These are phyloP conservation scores for Fusarium illudens DNA, from an alignment of 2,329 filamentous ascomycete genomes.

Conservation along the genomic window DNA sequence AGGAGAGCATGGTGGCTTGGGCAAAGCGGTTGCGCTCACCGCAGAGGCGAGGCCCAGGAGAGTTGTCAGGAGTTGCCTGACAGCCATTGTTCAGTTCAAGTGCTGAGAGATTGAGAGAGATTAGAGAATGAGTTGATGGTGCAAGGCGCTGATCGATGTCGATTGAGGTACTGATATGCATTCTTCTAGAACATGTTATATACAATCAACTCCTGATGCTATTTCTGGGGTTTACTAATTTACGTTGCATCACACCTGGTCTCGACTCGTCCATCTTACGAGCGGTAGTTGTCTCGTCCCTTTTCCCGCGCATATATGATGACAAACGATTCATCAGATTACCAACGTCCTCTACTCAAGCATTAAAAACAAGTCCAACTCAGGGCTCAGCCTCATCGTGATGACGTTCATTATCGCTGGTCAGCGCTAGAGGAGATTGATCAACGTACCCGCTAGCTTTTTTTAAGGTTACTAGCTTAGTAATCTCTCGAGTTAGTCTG, in stretches of 20 bases:
- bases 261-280: background rate
- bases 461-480: slow-evolving; percentile 1
- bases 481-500: background rate
- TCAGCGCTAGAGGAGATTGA: slow-evolving; percentile 1
- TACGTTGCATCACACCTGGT: background rate
- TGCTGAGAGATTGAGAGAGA: background rate
- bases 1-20: background rate
- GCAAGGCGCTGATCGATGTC: background rate
- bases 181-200: background rate
- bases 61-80: background rate
- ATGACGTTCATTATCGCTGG: background rate
- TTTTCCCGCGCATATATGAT: background rate
- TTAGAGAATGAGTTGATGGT: background rate
- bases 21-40: background rate
- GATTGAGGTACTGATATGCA: background rate
- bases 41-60: background rate
- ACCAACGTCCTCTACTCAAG: background rate
- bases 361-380: background rate
- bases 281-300: background rate
- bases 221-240: background rate
- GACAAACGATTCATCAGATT: background rate
- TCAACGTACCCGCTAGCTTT: background rate
- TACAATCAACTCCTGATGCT: background rate
- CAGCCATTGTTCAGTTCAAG: background rate
- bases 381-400: background rate